Evolutionary conservation across 257 asterid species (phyloP), one percentile per base, ranked within the genome.

Genomic region (Forsythia suspensa): DNA sequence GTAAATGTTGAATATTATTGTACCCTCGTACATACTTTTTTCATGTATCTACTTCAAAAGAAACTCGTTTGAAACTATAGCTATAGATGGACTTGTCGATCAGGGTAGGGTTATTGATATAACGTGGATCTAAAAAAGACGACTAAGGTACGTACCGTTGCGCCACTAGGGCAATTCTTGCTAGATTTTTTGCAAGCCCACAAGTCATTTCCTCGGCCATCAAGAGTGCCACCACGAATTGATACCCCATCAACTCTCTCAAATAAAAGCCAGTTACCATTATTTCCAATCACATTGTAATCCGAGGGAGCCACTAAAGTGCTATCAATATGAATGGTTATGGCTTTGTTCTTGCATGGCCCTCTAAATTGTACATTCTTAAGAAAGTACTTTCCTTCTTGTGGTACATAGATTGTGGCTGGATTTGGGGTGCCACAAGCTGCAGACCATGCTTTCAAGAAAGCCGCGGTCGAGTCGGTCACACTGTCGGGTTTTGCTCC

Each of bases 141-240:
- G 8, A 63, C 8, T 2, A 63, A 21, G 15, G 3, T 16, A 77
- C 91, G 1, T 88, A 92, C 97, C 82, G 96, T 90, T 0, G 81
- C 85, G 6, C 97, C 97, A 5, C 6, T 15, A 3, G 94, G 91
- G 36, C 97, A 92, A 29, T 44, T 82, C 9, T 15, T 71, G 83
- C 84, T 76, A 11, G 88, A 72, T 42, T 48, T 76, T 81, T 92
- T 92, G 82, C 96, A 92, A 15, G 83, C 84, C 97, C 97, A 92
- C 77, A 92, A 77, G 70, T 76, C 55, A 9, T 84, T 63, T 5
- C 97, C 97, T 65, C 40, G 92, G n/a, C 84, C 96, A 40, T 90
- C 90, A 20, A 90, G 92, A 5, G 59, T 70, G 3, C 97, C 97
- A 3, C 94, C 94, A 3, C 16, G 55, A 63, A 90, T 82, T 0